Base-by-base conservation (phyloP, 2,329 filamentous ascomycete genomes). In the Diaporthe ilicicola region DNA sequence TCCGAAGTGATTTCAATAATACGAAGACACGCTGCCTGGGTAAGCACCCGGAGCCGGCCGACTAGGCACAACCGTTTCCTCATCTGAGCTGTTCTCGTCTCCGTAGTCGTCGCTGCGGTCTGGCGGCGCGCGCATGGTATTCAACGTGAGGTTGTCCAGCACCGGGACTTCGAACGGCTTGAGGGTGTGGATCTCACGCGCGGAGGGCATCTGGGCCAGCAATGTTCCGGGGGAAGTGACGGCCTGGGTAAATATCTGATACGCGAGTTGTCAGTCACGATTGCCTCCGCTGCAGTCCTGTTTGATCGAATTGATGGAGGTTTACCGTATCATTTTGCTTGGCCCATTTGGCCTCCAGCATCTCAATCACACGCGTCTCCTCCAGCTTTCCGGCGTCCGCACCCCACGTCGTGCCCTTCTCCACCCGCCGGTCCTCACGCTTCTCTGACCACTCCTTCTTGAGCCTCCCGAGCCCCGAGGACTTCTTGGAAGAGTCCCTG, bases 261-360 rank as follows among this genome's bases (percentile, higher is more conserved):
- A n/a, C 44, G n/a, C 32, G 9, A 10, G 22, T 32, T 4, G 53
- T 73, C 61, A 73, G 59, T 27, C 46, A 34, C 19, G 6, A 17
- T 15, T 24, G 34, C 34, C 27, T 34, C n/a, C 17, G 44, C 44
- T 12, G 42, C 32, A 8, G 5, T 3, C 17, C 44, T 13, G 17
- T 9, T 15, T 44, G 5, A 32, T 19, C 44, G 3, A 8, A 27
- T 22, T 42, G 29, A 37, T 29, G 27, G 39, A 29, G 39, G 42
- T 89, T 83, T 82, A 97, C 93, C 22, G 93, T 97, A 80, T 98
- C 94, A 78, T 99, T 99, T 81, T 94, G 90, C 82, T 94, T 96
- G 73, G 89, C 90, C 95, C 96, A 98, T 79, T 97, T 98, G 46
- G 86, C 87, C 76, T 97, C 89, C 42, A 99, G 83, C 90, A 96